A percentile compares a stretch with the other conserved stretches of the same genome.
Evolutionary conservation across 345 rosid species (phyloP).

Genomic region (Eutrema yunnanense): DNA sequence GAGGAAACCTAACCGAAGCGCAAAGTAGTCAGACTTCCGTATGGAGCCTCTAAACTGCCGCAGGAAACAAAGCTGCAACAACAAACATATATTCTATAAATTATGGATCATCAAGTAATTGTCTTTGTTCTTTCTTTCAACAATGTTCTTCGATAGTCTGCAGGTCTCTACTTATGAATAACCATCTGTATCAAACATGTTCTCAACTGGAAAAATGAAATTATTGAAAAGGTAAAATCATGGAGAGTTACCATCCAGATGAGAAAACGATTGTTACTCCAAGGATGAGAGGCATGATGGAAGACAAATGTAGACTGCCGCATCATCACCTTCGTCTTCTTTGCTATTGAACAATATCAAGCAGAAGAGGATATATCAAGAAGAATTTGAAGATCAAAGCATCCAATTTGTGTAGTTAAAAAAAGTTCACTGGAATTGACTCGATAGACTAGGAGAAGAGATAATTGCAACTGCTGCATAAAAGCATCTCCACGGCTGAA

Average conservation of each 20-base stretch:
- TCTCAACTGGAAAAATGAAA: neutral
- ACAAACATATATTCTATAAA: neutral
- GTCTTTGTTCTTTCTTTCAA: neutral
- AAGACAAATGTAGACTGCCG: conserved; percentile 78
- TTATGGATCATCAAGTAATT: neutral
- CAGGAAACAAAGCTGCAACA: conserved; percentile 81
- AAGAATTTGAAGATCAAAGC: neutral
- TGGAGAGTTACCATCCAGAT: conserved; percentile 76
- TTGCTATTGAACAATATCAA: conserved; percentile 38
- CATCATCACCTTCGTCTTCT: conserved; percentile 58
- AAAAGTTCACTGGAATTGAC: neutral
- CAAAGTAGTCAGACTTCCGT: conserved; percentile 79
- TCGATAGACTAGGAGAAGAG: neutral
- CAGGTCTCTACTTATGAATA: neutral
- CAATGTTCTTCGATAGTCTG: neutral
- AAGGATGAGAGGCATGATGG: conserved; percentile 94
- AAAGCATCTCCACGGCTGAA: conserved; percentile 9
- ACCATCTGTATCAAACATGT: neutral
- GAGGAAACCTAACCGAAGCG: conserved; percentile 80
- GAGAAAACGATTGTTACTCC: conserved; percentile 83
- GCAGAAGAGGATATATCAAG: neutral
- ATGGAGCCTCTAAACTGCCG: conserved; percentile 76
- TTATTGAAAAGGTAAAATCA: neutral
- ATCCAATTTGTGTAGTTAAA: neutral
- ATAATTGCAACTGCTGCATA: neutral